phyloP scores from a whole-genome alignment of 2,329 filamentous ascomycete genomes.

The Penicillium sp. region DNA sequence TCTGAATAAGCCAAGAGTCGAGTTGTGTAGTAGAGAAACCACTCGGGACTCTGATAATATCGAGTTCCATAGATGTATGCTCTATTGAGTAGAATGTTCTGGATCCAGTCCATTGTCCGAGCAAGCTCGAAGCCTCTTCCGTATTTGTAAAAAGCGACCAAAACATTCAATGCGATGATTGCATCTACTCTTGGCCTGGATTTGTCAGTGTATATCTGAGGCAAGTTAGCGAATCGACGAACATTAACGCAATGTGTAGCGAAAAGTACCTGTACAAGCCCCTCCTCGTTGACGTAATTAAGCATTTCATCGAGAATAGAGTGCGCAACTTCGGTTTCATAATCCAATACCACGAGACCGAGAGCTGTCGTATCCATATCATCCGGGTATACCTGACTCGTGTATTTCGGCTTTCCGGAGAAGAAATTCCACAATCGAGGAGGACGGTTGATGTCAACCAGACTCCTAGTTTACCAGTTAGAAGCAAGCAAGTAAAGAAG shows the following conservation, averaged over 20 bases:
- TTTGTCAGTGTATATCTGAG: conserved; percentile 34
- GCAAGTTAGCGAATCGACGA: no score
- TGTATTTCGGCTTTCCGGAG: conserved; percentile 24
- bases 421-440: conserved; percentile 31
- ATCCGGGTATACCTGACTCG: conserved; percentile 26
- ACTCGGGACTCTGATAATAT: conserved; percentile 6
- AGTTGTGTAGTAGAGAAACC: conserved; percentile 6
- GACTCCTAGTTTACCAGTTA: conserved; percentile 1
- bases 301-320: conserved; percentile 24
- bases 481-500: not conserved
- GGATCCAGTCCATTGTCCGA: not conserved
- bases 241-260: not conserved
- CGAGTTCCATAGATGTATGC: conserved; percentile 10
- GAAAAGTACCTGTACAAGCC: conserved; percentile 21
- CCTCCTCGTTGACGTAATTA: conserved; percentile 23
- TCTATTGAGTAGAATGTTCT: not conserved
- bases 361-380: conserved; percentile 40
- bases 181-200: conserved; percentile 22
- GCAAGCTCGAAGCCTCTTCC: conserved; percentile 4
- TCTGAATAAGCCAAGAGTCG: not conserved
- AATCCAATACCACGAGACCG: conserved; percentile 28
- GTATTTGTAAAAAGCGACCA: conserved; percentile 3
- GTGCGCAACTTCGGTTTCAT: conserved; percentile 5
- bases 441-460: conserved; percentile 6
- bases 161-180: conserved; percentile 3